Evolutionary conservation across 805 yeast genomes (phyloP).

Genomic region (Wickerhamiella alocasiicola): DNA sequence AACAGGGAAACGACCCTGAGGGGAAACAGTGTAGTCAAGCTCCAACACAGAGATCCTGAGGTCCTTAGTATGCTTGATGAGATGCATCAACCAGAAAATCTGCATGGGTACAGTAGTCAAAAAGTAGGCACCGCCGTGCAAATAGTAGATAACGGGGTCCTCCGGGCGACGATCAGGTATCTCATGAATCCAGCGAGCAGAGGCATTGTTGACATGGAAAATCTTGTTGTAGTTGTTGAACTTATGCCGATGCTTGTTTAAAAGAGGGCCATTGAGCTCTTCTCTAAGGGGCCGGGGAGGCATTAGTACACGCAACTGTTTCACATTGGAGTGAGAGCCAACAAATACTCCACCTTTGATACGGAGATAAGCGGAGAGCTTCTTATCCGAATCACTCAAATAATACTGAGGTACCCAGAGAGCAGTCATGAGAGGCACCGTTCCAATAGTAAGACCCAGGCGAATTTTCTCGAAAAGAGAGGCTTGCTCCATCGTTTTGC

Average conservation of each 20-base stretch:
- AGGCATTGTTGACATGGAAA: conserved; percentile 25
- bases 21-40: conserved; percentile 24
- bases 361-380: not conserved
- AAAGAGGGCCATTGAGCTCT: conserved; percentile 11
- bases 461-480: conserved; percentile 2
- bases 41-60: conserved; percentile 18
- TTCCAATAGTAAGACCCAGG: not conserved
- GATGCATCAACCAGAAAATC: conserved; percentile 5
- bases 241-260: not conserved
- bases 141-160: conserved; percentile 17
- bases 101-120: conserved; percentile 3
- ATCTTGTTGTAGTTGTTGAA: conserved; percentile 9
- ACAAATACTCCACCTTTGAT: conserved; percentile 9
- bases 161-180: conserved; percentile 11
- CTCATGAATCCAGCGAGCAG: conserved; percentile 17
- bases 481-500: not conserved
- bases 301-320: conserved; percentile 18
- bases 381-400: not conserved
- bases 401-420: conserved; percentile 6
- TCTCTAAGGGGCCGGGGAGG: conserved; percentile 19
- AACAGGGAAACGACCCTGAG: conserved; percentile 20
- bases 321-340: conserved; percentile 10
- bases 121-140: conserved; percentile 19
- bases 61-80: not conserved
- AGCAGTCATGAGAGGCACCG: not conserved